These are phyloP conservation scores for Heterobasidion parviporum DNA, from an alignment of 1,284 basidiomycete species.

Conservation along the genomic window DNA sequence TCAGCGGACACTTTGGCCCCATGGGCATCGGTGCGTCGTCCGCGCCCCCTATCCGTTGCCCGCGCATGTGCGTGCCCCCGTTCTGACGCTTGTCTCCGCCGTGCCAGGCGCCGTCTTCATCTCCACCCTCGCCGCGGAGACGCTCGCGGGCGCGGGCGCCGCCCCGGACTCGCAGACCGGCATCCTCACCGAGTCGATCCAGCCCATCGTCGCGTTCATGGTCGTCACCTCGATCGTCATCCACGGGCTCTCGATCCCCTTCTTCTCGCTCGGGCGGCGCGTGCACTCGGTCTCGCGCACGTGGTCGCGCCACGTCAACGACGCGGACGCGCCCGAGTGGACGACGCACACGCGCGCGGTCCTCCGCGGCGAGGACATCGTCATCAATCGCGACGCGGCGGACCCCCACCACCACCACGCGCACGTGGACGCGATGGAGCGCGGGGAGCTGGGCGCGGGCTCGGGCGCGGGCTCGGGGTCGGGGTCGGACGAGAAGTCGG, in stretches of 20 bases:
- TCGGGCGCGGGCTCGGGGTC: background rate
- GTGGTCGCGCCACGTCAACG: conserved; percentile 46
- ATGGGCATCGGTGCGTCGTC: conserved; percentile 67
- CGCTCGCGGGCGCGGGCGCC: conserved; percentile 51
- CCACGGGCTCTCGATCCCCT: conserved; percentile 89
- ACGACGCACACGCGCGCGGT: conserved; percentile 69
- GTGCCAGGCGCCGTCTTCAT: conserved; percentile 88
- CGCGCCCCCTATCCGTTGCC: background rate
- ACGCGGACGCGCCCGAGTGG: conserved; percentile 47
- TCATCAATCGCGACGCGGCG: conserved; percentile 69
- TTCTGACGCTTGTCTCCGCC: too few species aligned
- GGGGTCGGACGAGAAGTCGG: background rate
- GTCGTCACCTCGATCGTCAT: conserved; percentile 82
- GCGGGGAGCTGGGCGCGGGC: conserved; percentile 28
- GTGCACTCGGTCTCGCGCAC: conserved; percentile 86
- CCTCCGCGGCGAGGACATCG: conserved; percentile 59
- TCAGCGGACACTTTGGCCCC: conserved; percentile 92
- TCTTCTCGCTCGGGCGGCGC: conserved; percentile 83
- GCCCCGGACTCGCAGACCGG: conserved; percentile 56
- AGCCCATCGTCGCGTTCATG: conserved; percentile 88
- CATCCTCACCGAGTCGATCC: conserved; percentile 66
- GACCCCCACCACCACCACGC: too few species aligned
- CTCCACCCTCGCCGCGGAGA: conserved; percentile 72
- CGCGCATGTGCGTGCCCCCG: background rate
- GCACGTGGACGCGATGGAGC: conserved; percentile 30